phyloP scores from a whole-genome alignment of 2,329 filamentous ascomycete species.

The Cercospora beticola region DNA sequence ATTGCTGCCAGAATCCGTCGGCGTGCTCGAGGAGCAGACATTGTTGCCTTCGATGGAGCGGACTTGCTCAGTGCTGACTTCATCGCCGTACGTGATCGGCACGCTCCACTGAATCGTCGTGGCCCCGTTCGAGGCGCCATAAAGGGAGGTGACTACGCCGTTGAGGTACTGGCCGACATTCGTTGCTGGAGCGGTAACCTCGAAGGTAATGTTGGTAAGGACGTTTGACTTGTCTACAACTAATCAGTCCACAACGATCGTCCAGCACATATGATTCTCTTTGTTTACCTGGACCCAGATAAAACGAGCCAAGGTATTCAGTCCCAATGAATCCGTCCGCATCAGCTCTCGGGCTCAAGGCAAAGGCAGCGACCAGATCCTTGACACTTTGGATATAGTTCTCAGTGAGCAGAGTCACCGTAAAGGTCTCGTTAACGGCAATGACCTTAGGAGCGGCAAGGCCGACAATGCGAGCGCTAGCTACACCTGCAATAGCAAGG shows the following conservation, averaged over 20 bases:
- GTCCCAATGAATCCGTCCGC: conserved; percentile 14
- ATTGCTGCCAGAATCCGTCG: conserved; percentile 1
- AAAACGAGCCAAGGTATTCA: conserved; percentile 22
- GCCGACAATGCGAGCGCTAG: conserved; percentile 20
- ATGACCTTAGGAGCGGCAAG: conserved; percentile 18
- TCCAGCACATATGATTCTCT: not conserved
- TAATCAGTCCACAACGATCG: not conserved
- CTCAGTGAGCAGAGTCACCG: conserved; percentile 20
- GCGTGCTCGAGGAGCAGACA: conserved; percentile 10
- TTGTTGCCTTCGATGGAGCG: conserved; percentile 8
- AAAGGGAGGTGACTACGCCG: conserved; percentile 20
- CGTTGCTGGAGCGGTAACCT: conserved; percentile 15
- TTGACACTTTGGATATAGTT: conserved; percentile 25
- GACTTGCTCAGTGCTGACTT: conserved; percentile 13
- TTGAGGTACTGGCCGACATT: conserved; percentile 14
- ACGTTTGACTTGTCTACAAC: conserved; percentile 20
- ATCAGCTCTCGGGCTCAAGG: conserved; percentile 7
- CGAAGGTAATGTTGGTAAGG: conserved; percentile 21
- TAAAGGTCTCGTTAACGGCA: conserved; percentile 15
- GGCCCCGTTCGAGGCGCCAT: conserved; percentile 19
- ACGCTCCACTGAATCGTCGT: conserved; percentile 17
- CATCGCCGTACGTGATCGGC: conserved; percentile 13
- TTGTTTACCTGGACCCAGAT: conserved; percentile 15
- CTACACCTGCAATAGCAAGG: conserved; percentile 13
- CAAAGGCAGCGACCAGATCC: conserved; percentile 21